Evolutionary conservation across 2,329 filamentous ascomycete genomes (phyloP), one percentile per base, ranked within the genome.

Genomic region (Alternaria arbusti): DNA sequence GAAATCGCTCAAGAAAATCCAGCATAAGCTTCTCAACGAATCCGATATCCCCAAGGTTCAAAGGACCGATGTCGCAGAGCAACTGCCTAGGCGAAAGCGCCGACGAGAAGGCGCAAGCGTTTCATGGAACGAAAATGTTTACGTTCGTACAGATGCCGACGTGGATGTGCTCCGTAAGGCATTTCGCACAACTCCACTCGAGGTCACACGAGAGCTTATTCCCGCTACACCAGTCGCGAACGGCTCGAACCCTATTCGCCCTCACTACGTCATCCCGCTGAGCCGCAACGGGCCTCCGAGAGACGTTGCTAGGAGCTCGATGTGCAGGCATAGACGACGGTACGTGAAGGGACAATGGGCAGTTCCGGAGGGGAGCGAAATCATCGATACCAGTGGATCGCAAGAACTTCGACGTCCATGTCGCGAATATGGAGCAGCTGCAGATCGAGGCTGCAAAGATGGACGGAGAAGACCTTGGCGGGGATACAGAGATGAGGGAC

Each of bases 161-260:
- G 26, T 68, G 23, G 64, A 68, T 13, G n/a, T 51, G 11, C 59
- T 68, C 23, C 57, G 66, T 10, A 52, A 45, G n/a, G 44, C 46
- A 2, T 22, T 36, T 12, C 43, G 58, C 43, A 54, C 40, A 22
- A 51, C 30, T 40, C 15, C 40, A 26, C 52, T 57, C 15, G 23
- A 36, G 10, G 15, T 13, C n/a, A 13, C 9, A 40, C 36, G 0
- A 40, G 36, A 40, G 36, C 36, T 17, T 40, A 40, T 40, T 40
- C n/a, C 9, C 36, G 36, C 36, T 17, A 6, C 36, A 40, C 36
- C 36, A 40, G 9, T 40, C 36, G 36, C n/a, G 15, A 36, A n/a
- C 15, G 32, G 15, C n/a, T 25, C 32, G 8, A 45, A 17, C 49
- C 36, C 47, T 40, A 22, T 20, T 22, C 40, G 26, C 12, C 40